A percentile compares a stretch with the other conserved stretches of the same genome.
Evolutionary conservation across 2,329 filamentous ascomycete species (phyloP).

Genomic region (Acarospora socialis): DNA sequence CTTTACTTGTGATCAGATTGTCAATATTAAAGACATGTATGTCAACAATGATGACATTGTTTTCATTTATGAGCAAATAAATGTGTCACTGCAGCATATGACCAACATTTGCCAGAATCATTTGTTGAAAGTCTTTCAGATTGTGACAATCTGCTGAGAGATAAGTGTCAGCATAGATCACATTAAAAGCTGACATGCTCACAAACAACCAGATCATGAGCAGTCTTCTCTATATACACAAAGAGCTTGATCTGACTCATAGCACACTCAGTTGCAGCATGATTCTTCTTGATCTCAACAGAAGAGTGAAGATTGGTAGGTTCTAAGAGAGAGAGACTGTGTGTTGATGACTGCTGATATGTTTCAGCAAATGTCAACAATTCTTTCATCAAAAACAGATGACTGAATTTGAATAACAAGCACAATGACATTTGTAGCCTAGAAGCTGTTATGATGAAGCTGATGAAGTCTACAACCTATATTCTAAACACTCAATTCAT

Average conservation of each 20-base stretch:
- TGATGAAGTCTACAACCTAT: background rate
- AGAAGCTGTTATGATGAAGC: background rate
- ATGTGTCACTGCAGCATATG: slow-evolving; percentile 2
- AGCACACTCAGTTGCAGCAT: background rate
- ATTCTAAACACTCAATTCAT: background rate
- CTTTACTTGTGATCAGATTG: slow-evolving; percentile 2
- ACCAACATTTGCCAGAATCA: background rate
- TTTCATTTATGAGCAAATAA: slow-evolving; percentile 4
- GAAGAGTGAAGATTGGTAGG: background rate
- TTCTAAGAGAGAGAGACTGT: background rate
- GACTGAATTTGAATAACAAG: background rate
- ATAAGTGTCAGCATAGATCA: slow-evolving; percentile 3
- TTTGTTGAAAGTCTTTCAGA: slow-evolving; percentile 2
- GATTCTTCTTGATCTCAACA: background rate
- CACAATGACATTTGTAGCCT: background rate
- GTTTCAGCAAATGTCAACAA: background rate
- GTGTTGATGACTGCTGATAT: background rate
- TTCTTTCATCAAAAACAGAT: background rate
- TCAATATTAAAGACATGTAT: slow-evolving; percentile 6
- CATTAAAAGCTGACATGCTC: background rate
- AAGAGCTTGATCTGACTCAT: background rate
- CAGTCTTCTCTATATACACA: background rate
- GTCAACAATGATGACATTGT: slow-evolving; percentile 3
- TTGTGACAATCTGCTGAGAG: slow-evolving; percentile 5
- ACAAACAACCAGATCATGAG: background rate